Percentiles rank a stretch among this genome's conserved stretches.
Evolutionary conservation across 805 yeast genomes (phyloP).

Genomic region (Candida ponderosae): DNA sequence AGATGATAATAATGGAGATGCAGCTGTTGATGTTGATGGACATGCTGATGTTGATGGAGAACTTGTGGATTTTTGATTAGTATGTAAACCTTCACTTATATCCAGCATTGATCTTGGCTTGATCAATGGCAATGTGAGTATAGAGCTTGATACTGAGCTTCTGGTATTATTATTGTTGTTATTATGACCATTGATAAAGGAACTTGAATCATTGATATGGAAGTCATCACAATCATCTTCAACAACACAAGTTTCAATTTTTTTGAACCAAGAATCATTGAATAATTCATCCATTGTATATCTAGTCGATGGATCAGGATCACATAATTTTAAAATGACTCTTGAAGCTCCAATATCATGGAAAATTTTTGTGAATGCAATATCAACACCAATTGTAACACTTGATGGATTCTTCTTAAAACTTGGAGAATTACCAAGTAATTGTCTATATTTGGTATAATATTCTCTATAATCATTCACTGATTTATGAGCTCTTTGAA

Average conservation of each 20-base stretch:
- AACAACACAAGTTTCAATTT: constrained; percentile 51
- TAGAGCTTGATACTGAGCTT: constrained; percentile 4
- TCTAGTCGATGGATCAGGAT: constrained; percentile 48
- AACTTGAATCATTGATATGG: constrained; percentile 3
- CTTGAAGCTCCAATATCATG: constrained; percentile 55
- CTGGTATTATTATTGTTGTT: not conserved
- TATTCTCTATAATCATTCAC: constrained; percentile 53
- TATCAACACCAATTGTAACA: constrained; percentile 66
- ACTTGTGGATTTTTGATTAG: not conserved
- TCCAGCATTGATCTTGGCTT: constrained; percentile 20
- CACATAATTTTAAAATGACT: constrained; percentile 67
- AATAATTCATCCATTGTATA: constrained; percentile 47
- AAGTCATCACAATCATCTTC: constrained; percentile 25
- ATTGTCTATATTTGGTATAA: constrained; percentile 36
- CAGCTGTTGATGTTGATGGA: not conserved
- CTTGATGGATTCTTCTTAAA: constrained; percentile 40
- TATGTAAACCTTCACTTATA: constrained; percentile 1
- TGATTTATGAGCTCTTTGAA: constrained; percentile 37
- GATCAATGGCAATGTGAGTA: not conserved
- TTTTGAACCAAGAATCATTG: constrained; percentile 55
- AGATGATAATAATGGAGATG: constrained; percentile 1
- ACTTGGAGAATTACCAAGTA: constrained; percentile 30
- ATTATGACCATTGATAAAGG: not conserved
- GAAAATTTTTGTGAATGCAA: constrained; percentile 57
- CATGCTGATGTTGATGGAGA: not conserved